Percentiles rank a stretch among this genome's conserved stretches.
phyloP scores from a whole-genome alignment of 164 flowering plant genomes.

The Litsea cubeba region DNA sequence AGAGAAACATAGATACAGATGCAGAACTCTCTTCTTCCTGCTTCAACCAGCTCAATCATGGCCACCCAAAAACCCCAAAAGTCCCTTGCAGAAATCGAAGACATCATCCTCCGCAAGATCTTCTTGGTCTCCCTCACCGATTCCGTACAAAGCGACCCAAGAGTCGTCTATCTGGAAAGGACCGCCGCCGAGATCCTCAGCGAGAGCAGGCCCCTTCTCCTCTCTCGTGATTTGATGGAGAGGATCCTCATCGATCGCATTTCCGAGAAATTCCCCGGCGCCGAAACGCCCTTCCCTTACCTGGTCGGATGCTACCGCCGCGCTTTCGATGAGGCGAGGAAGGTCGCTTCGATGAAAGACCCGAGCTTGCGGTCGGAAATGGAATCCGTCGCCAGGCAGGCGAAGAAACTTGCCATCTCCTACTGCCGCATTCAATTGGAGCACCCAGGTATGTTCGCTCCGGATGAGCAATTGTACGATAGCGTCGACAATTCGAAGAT shows the following conservation, averaged over 20 bases:
- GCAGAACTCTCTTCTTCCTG: background rate
- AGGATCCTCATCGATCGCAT: conserved; percentile 77
- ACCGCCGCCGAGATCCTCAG: conserved; percentile 89
- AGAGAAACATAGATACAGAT: background rate
- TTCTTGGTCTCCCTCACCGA: conserved; percentile 58
- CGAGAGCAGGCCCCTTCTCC: conserved; percentile 55
- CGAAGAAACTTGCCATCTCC: conserved; percentile 61
- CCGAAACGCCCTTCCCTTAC: conserved; percentile 72
- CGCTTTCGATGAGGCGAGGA: conserved; percentile 73
- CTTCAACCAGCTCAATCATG: conserved; percentile 25
- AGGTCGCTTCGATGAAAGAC: conserved; percentile 71
- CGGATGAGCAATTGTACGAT: background rate
- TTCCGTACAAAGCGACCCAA: conserved; percentile 37
- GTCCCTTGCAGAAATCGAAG: conserved; percentile 69
- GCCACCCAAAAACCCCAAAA: conserved; percentile 59
- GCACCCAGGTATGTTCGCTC: conserved; percentile 67
- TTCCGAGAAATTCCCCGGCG: conserved; percentile 38
- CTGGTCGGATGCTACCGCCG: conserved; percentile 71
- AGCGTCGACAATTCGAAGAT: conserved; percentile 8
- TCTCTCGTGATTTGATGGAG: conserved; percentile 69
- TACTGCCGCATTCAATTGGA: conserved; percentile 77
- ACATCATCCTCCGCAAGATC: conserved; percentile 74
- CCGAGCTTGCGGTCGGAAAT: conserved; percentile 54
- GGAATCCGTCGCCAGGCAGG: conserved; percentile 56
- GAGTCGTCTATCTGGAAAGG: conserved; percentile 64